Evolutionary conservation across 345 rosid species (phyloP).

Genomic region (Citrus maxima): DNA sequence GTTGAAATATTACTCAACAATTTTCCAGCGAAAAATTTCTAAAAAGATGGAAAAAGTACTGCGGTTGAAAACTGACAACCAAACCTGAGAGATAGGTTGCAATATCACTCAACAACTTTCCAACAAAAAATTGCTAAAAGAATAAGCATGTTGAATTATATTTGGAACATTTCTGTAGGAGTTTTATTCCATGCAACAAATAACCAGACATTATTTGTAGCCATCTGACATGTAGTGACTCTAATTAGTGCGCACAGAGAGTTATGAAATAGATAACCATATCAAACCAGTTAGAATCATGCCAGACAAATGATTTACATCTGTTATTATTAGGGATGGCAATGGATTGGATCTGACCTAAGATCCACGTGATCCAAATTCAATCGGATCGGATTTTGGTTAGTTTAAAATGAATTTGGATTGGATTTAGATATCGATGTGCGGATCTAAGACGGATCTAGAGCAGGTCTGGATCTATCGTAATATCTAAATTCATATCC

Average conservation of each 20-base stretch:
- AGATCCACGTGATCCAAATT: too few species aligned
- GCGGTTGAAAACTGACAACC: not conserved
- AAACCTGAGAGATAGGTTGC: not conserved
- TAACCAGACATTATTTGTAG: not conserved
- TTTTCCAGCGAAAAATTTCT: not conserved
- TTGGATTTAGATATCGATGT: too few species aligned
- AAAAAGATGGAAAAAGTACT: conserved; percentile 1
- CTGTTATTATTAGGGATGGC: too few species aligned
- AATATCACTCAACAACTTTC: not conserved
- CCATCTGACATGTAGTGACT: not conserved
- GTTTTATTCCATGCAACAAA: not conserved
- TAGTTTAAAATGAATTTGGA: too few species aligned
- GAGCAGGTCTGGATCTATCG: too few species aligned
- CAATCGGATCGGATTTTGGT: too few species aligned
- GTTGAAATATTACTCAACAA: not conserved
- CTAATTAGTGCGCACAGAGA: not conserved
- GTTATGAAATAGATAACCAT: not conserved
- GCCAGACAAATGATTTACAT: not conserved
- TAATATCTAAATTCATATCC: too few species aligned
- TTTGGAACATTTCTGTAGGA: not conserved
- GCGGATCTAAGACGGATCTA: too few species aligned
- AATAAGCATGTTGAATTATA: not conserved
- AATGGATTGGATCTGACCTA: too few species aligned
- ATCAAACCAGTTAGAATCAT: not conserved
- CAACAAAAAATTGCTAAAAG: not conserved